phyloP scores from a whole-genome alignment of 306 rosid genomes.

The Trifolium dubium region DNA sequence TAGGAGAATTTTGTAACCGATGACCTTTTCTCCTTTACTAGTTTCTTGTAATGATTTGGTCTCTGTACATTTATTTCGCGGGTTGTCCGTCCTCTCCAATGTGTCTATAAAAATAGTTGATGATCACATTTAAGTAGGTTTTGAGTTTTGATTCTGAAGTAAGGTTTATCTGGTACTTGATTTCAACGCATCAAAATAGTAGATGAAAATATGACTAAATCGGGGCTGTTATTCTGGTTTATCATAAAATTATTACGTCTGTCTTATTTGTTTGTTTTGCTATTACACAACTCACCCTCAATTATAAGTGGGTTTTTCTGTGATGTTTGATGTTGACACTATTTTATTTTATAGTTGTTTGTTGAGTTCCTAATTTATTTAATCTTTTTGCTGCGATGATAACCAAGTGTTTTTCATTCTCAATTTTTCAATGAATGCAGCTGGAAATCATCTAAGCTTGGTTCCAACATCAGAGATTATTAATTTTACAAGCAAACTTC shows the following conservation, averaged over 20 bases:
- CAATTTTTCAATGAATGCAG: conserved; percentile 40
- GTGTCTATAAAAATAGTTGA: not conserved
- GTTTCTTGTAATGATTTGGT: conserved; percentile 18
- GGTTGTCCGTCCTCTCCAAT: not conserved
- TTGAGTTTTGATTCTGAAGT: conserved; percentile 5
- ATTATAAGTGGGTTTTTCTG: not conserved
- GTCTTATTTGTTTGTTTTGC: not conserved
- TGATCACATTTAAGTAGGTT: not conserved
- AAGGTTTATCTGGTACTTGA: conserved; percentile 15
- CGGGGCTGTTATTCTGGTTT: not conserved
- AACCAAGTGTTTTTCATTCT: not conserved
- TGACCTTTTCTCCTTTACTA: not conserved
- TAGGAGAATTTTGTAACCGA: not conserved
- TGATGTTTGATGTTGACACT: conserved; percentile 2
- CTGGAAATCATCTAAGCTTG: conserved; percentile 65
- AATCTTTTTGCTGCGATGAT: not conserved
- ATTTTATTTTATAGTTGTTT: not conserved
- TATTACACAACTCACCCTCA: not conserved
- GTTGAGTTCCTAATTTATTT: conserved; percentile 1
- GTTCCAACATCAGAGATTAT: conserved; percentile 61
- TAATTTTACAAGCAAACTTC: conserved; percentile 67
- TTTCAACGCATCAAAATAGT: conserved; percentile 2
- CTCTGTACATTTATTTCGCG: conserved; percentile 5
- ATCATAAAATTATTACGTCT: not conserved
- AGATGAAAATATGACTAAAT: not conserved